phyloP scores from a whole-genome alignment of 2,329 filamentous ascomycete genomes.

The Tolypocladium tundrense region DNA sequence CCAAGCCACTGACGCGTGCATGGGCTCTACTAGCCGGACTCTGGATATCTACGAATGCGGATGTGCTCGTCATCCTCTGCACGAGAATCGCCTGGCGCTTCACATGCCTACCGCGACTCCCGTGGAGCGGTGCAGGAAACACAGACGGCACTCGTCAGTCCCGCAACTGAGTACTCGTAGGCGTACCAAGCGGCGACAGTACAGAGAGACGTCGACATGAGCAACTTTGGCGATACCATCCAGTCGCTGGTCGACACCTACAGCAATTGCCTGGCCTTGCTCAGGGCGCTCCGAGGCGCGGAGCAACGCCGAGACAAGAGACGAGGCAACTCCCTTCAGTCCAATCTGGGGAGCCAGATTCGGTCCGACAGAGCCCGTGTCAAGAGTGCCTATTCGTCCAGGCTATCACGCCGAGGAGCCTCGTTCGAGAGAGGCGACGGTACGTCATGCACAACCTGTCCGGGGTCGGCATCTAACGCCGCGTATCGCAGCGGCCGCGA shows the following conservation, averaged over 20 bases:
- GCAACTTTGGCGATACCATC: constrained; percentile 31
- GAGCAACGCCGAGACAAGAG: constrained; percentile 7
- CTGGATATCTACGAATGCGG: too few relatives aligned
- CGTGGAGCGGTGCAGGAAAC: too few relatives aligned
- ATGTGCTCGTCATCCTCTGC: too few relatives aligned
- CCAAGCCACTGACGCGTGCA: too few relatives aligned
- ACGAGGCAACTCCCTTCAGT: too few relatives aligned
- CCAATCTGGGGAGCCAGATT: constrained; percentile 22
- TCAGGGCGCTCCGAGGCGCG: constrained; percentile 22
- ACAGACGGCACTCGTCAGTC: too few relatives aligned
- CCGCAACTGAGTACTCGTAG: too few relatives aligned
- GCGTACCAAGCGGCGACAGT: too few relatives aligned
- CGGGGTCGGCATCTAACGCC: neutral
- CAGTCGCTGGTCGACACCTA: constrained; percentile 36
- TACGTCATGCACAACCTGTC: constrained; percentile 17
- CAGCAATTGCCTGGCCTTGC: constrained; percentile 31
- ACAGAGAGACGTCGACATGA: neutral
- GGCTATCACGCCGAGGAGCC: constrained; percentile 28
- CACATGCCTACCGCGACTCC: too few relatives aligned
- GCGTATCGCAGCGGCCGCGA: constrained; percentile 21
- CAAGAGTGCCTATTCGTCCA: constrained; percentile 29
- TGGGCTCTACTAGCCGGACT: too few relatives aligned
- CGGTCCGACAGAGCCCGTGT: constrained; percentile 30
- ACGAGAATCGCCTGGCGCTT: too few relatives aligned
- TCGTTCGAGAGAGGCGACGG: constrained; percentile 37